Conservation (phyloP, 202 grass and related monocot genomes). For the Cymbopogon flexuosus region DNA sequence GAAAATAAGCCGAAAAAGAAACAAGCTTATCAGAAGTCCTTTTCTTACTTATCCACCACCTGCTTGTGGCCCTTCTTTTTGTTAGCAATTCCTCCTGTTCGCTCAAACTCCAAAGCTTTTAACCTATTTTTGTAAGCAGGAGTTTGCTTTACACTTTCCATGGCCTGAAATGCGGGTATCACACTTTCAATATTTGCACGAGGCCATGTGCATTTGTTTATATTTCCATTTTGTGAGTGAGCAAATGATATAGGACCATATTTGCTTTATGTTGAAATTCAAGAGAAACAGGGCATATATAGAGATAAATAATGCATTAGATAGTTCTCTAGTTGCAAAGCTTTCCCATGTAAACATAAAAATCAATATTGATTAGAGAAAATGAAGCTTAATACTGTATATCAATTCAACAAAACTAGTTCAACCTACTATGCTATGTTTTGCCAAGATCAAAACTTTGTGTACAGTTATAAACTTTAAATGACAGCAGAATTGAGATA, state of each 20-base stretch:
- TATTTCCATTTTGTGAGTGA: not conserved
- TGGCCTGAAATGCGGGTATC: constrained; percentile 49
- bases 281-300: not conserved
- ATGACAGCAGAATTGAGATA: not conserved
- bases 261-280: constrained; percentile 4
- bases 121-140: constrained; percentile 96
- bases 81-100: constrained; percentile 66
- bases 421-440: constrained; percentile 29
- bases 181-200: not conserved
- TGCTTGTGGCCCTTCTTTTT: constrained; percentile 94
- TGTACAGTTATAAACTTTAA: not conserved
- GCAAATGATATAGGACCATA: not conserved
- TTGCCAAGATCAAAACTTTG: not conserved
- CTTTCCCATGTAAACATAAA: not conserved
- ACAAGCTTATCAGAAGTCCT: not conserved
- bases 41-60: constrained; percentile 73
- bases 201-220: not conserved
- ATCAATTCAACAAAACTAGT: not conserved
- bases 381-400: not conserved
- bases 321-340: not conserved
- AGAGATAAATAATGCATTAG: not conserved
- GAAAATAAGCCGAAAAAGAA: constrained; percentile 5
- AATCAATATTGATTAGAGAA: constrained; percentile 7
- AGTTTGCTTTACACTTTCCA: constrained; percentile 90
- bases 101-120: constrained; percentile 88